Evolutionary conservation across 257 asterid species (phyloP), one percentile per base, ranked within the genome.

Genomic region (Schizonepeta tenuifolia): DNA sequence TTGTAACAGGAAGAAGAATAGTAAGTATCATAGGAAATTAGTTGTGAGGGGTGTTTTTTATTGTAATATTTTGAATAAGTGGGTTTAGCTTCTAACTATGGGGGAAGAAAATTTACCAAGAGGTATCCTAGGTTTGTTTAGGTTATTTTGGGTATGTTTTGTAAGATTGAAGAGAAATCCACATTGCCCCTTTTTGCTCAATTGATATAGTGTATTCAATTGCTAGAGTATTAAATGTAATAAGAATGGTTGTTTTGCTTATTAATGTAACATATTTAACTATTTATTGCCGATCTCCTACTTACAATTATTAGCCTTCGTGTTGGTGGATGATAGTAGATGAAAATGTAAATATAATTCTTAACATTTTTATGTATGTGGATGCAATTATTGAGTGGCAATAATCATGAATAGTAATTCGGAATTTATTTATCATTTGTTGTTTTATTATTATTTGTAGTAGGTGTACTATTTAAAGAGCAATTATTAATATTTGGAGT

Each of bases 161-260:
- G 31, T 20, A 53, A 53, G 57, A 56, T 58, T 72, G 35, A 13
- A 67, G 76, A 13, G 64, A 67, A 72, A 59, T 46, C 75, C 66
- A 44, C 77, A 65, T 2, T 26, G 11, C 77, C 79, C 68, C 36
- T 44, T 50, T 50, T 67, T 66, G 71, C 31, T 47, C 55, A 26
- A 70, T 72, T 47, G 66, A 47, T 68, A 8, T 68, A 8, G 58
- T 72, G 61, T 47, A 83, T 67, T 74, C 69, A 70, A 46, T 77
- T 74, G 70, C 18, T 77, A 9, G 61, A 74, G 62, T 64, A 70
- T 71, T 71, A 50, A 72, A 51, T 81, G 77, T 75, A 70, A 84
- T 70, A 76, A 78, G 31, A 51, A 72, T 43, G 79, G 51, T 76
- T 47, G 74, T 54, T 75, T 65, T 69, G 57, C 38, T 72, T 9